These are phyloP conservation scores for Nitzschia sp. DNA, from an alignment of 108 stramenopile species.

Conservation along the genomic window DNA sequence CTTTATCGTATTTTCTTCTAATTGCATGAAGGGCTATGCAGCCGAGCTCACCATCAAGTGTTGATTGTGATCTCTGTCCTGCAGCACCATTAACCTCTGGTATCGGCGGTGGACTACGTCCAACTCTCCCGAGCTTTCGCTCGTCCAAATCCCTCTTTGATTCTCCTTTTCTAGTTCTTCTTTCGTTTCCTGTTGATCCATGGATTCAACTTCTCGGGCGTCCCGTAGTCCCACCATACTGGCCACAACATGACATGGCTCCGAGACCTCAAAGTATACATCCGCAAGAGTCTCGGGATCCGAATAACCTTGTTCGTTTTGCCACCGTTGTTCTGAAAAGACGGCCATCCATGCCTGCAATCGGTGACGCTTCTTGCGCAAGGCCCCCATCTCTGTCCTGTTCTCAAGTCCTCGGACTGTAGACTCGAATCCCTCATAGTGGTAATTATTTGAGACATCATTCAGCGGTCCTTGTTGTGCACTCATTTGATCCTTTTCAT, in stretches of 20 bases:
- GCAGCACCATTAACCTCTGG: background rate
- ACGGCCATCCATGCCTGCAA: conserved; percentile 17
- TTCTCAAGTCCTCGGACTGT: conserved; percentile 25
- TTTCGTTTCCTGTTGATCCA: background rate
- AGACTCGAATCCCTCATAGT: background rate
- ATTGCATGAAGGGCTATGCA: background rate
- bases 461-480: background rate
- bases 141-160: background rate
- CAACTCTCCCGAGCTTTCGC: background rate
- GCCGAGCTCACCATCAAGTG: background rate
- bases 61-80: background rate
- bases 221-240: conserved; percentile 5
- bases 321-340: conserved; percentile 17
- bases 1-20: too few relatives aligned
- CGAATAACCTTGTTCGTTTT: background rate
- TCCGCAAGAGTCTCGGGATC: conserved; percentile 16
- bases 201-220: conserved; percentile 10
- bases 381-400: conserved; percentile 11
- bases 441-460: background rate
- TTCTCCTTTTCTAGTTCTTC: conserved; percentile 3
- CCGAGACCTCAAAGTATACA: conserved; percentile 17
- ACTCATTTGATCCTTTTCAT: background rate
- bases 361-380: background rate
- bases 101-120: background rate
- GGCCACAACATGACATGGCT: conserved; percentile 3